Percentiles rank a stretch among this genome's conserved stretches.
These are phyloP conservation scores for Lachnellula willkommii DNA, from an alignment of 2,329 filamentous ascomycete species.

Conservation along the genomic window DNA sequence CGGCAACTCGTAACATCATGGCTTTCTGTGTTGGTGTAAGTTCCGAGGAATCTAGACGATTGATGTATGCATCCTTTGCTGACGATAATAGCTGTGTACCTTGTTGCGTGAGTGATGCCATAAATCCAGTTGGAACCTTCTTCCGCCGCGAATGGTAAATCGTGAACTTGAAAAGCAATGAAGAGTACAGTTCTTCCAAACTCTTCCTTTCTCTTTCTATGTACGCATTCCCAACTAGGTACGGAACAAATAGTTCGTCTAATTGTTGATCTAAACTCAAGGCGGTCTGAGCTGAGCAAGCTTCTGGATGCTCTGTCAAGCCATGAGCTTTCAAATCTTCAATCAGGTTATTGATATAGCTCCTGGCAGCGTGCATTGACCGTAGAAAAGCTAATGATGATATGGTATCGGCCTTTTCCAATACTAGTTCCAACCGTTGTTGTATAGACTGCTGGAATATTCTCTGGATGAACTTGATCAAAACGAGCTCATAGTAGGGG, in stretches of 20 bases:
- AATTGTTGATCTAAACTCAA: constrained; percentile 68
- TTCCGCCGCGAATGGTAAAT: constrained; percentile 88
- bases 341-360: constrained; percentile 79
- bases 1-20: constrained; percentile 85
- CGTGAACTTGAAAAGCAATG: constrained; percentile 90
- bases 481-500: constrained; percentile 89
- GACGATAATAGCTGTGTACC: constrained; percentile 83
- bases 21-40: constrained; percentile 81
- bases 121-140: constrained; percentile 85
- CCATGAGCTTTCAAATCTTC: constrained; percentile 94
- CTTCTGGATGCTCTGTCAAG: constrained; percentile 89
- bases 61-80: constrained; percentile 86
- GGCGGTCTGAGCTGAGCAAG: constrained; percentile 79
- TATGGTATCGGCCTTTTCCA: constrained; percentile 88
- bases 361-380: constrained; percentile 82
- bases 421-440: constrained; percentile 87
- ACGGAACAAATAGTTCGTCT: constrained; percentile 71
- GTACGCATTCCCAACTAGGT: constrained; percentile 63
- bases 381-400: constrained; percentile 89
- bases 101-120: constrained; percentile 84
- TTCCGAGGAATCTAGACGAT: constrained; percentile 81
- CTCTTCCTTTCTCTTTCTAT: constrained; percentile 65
- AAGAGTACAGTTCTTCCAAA: constrained; percentile 79
- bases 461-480: constrained; percentile 87
- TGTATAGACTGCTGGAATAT: constrained; percentile 98